Base-by-base conservation (phyloP, 2,329 filamentous ascomycete species). In the Ceratocystis harringtonii region DNA sequence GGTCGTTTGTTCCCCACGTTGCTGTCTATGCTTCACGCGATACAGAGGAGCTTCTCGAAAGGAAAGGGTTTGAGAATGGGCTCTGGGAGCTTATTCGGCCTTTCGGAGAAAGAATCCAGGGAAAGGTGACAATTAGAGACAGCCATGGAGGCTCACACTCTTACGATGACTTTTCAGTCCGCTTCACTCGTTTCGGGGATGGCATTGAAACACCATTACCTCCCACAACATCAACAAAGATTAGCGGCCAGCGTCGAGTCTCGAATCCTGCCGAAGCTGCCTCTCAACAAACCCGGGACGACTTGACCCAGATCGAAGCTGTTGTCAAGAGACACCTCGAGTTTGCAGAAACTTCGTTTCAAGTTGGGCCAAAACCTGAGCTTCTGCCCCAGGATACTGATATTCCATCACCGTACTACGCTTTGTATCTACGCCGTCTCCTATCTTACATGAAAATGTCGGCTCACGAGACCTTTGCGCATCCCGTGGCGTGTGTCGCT, bases 401-500 rank as follows among this genome's bases (percentile, higher is more conserved):
- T 41, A 74, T 78, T 12, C 82, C 86, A 0, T 92, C 89, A 10
- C 87, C 89, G 0, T 91, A 95, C 73, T 95, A 95, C 75, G 84
- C 87, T 44, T 76, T 96, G 6, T 97, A 95, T 73, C 76, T 99
- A 60, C 84, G 90, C 36, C 85, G 92, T 62, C 74, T 99, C 48
- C 77, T 99, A 7, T 96, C 91, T 0, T 87, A 88, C 15, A 78
- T 92, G 50, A 84, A 89, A 0, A 77, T 95, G 57, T 84, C 87
- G 2, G 85, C 91, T 0, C 91, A 96, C 71, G 94, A 99, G 76
- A 94, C 94, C 0, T 96, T 97, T 75, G 84, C 88, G 4, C 94
- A 99, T 73, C 94, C 95, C 0, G 92, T 97, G 25, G 92, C 92
- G 5, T 92, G 91, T 71, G 85, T 99, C 50, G 92, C 97, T 73